phyloP scores from a whole-genome alignment of 2,329 filamentous ascomycete species.

The Coniochaeta ligniaria region DNA sequence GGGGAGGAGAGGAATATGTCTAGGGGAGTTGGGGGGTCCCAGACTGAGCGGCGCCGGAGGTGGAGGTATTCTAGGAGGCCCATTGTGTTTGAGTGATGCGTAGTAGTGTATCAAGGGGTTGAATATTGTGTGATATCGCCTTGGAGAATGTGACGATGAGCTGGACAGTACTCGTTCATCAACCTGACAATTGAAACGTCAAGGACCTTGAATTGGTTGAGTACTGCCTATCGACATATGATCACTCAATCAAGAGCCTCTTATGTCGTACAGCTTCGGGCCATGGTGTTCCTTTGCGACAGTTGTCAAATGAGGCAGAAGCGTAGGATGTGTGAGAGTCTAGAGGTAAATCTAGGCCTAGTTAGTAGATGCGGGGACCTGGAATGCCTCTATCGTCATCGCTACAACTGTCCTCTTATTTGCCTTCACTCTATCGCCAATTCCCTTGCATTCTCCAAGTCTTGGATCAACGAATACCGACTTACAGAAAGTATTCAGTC shows the following conservation, averaged over 20 bases:
- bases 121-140: background rate
- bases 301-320: background rate
- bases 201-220: background rate
- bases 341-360: no score
- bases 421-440: background rate
- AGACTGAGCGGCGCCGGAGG: constrained; percentile 38
- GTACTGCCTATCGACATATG: background rate
- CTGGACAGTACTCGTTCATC: background rate
- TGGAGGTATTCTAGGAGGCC: constrained; percentile 35
- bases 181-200: background rate
- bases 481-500: no score
- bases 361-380: background rate
- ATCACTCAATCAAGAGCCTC: background rate
- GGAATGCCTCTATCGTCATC: background rate
- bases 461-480: no score
- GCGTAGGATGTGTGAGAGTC: no score
- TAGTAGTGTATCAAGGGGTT: background rate
- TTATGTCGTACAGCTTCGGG: no score
- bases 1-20: constrained; percentile 64
- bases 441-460: no score
- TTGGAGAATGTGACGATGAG: background rate
- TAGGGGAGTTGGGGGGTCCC: constrained; percentile 45
- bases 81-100: constrained; percentile 23
- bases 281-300: background rate
- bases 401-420: background rate